Evolutionary conservation across 2,329 filamentous ascomycete genomes (phyloP).

Genomic region (Nannizziopsis arthrosporioides): DNA sequence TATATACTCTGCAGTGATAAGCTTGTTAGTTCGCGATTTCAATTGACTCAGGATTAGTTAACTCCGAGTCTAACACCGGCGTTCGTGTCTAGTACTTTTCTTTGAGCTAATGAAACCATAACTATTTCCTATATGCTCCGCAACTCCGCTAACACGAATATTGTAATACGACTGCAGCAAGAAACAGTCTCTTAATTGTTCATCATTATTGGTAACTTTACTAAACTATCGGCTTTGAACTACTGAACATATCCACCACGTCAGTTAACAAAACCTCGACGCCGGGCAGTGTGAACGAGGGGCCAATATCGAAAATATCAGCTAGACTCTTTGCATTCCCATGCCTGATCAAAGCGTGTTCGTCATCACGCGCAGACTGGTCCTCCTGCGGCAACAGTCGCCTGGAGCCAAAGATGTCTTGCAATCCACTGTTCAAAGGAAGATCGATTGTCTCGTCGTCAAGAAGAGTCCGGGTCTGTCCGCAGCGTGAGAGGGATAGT

Average conservation of each 20-base stretch:
- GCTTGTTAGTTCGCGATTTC: no score
- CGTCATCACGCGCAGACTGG: constrained; percentile 3
- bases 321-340: constrained; percentile 21
- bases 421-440: constrained; percentile 24
- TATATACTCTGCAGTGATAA: no score
- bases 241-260: constrained; percentile 26
- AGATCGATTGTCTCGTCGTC: constrained; percentile 19
- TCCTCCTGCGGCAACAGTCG: constrained; percentile 6
- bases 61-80: no score
- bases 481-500: constrained; percentile 33
- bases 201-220: background rate
- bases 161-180: background rate
- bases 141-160: no score
- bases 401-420: constrained; percentile 24
- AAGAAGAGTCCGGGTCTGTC: constrained; percentile 19
- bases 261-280: constrained; percentile 30
- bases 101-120: no score
- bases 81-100: no score
- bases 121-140: no score
- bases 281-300: constrained; percentile 30
- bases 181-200: background rate
- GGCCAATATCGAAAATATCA: constrained; percentile 29
- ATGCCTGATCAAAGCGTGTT: constrained; percentile 8
- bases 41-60: no score
- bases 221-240: constrained; percentile 8